phyloP scores from a whole-genome alignment of 2,329 filamentous ascomycete genomes.

The Zymoseptoria crescenta region DNA sequence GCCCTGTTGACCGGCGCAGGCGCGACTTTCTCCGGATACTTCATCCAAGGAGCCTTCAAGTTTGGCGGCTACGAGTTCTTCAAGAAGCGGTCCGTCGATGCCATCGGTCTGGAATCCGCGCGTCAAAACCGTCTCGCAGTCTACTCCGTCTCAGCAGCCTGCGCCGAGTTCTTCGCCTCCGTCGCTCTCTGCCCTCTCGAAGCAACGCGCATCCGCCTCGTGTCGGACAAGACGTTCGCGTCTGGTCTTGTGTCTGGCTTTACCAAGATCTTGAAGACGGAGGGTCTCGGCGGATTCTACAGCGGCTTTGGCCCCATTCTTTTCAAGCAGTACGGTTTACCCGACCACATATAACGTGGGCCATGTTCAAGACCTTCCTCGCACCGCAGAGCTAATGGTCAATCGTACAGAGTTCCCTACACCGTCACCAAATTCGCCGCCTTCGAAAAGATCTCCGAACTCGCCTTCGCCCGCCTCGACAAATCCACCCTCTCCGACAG shows the following conservation, averaged over 20 bases:
- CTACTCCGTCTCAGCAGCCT: constrained; percentile 58
- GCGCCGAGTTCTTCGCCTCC: constrained; percentile 50
- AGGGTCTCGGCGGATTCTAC: constrained; percentile 83
- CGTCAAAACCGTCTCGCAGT: constrained; percentile 66
- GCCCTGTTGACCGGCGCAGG: constrained; percentile 75
- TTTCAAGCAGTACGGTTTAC: constrained; percentile 56
- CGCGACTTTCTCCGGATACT: constrained; percentile 77
- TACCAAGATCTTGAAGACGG: constrained; percentile 71
- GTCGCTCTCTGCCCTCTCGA: constrained; percentile 83
- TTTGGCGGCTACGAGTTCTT: constrained; percentile 91
- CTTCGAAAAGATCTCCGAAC: constrained; percentile 74
- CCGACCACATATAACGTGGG: background rate
- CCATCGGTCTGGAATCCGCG: constrained; percentile 65
- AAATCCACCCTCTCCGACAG: constrained; percentile 59
- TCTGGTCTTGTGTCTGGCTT: constrained; percentile 72
- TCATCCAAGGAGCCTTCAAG: constrained; percentile 84
- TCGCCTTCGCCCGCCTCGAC: constrained; percentile 57
- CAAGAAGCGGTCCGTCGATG: constrained; percentile 79
- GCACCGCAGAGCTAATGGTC: background rate
- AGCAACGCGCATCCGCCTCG: constrained; percentile 86
- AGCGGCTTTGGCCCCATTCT: constrained; percentile 78
- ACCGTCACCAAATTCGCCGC: constrained; percentile 90
- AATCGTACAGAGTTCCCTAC: constrained; percentile 62
- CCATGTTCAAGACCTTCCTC: background rate
- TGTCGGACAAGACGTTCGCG: constrained; percentile 79